phyloP scores from a whole-genome alignment of 73 alveolate species.

The Tetrahymena borealis region DNA sequence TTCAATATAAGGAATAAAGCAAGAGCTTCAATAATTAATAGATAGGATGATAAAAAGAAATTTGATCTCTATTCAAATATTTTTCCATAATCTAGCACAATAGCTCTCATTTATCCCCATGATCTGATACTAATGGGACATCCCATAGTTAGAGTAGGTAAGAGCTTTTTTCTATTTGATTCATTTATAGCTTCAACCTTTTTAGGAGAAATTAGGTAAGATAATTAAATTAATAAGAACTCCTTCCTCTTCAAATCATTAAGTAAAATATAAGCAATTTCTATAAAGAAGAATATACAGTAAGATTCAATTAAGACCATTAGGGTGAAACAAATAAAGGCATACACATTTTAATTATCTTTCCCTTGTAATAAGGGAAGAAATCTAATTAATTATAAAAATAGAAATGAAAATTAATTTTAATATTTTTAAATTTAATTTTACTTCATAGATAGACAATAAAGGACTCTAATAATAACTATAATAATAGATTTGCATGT shows the following conservation, averaged over 20 bases:
- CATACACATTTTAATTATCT: not conserved
- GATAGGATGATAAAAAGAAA: not conserved
- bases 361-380: not conserved
- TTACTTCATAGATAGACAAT: not conserved
- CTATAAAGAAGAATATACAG: not conserved
- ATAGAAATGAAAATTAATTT: not conserved
- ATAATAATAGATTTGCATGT: not conserved
- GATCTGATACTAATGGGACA: not conserved
- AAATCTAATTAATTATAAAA: not conserved
- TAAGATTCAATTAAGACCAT: not conserved
- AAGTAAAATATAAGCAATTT: not conserved
- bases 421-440: not conserved
- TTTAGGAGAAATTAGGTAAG: not conserved
- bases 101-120: not conserved
- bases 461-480: not conserved
- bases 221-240: not conserved
- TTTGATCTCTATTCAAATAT: not conserved
- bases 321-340: not conserved
- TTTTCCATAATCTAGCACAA: not conserved
- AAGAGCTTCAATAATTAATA: not conserved
- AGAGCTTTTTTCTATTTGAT: not conserved
- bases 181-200: not conserved
- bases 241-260: not conserved
- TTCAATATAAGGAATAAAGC: not conserved
- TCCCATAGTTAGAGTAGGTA: not conserved